Conservation (phyloP, 345 rosid species). For the Gossypium raimondii region DNA sequence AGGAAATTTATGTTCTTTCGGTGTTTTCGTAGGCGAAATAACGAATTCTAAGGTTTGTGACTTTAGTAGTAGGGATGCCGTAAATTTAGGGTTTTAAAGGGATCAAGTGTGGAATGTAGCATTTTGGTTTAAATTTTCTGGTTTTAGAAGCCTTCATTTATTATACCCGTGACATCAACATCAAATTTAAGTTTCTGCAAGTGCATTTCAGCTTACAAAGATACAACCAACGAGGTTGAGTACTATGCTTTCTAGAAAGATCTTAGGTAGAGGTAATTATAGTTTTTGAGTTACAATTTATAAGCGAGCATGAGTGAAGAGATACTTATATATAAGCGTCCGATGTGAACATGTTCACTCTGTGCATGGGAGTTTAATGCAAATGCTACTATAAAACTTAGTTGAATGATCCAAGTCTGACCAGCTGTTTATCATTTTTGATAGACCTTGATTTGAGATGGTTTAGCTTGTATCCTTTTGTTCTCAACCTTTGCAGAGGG, state of each 20-base stretch:
- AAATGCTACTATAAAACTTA: background rate
- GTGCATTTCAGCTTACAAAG: background rate
- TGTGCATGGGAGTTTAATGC: background rate
- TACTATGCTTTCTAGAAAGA: background rate
- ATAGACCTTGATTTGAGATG: background rate
- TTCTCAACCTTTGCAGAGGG: background rate
- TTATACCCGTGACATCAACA: background rate
- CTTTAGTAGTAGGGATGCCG: background rate
- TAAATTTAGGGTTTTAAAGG: conserved; percentile 13
- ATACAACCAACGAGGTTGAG: background rate
- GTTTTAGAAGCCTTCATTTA: background rate
- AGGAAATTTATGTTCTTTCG: conserved; percentile 5
- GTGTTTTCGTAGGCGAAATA: conserved; percentile 4
- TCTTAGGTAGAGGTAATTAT: background rate
- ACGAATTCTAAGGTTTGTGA: conserved; percentile 24
- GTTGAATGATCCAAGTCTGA: background rate
- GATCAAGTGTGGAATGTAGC: background rate
- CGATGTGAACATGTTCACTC: background rate
- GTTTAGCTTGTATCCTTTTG: background rate
- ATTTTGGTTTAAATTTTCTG: background rate
- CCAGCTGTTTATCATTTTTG: background rate
- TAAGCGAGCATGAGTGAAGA: background rate
- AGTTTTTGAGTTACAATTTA: background rate
- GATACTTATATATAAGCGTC: background rate
- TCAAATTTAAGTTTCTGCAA: background rate